Conservation (phyloP, 2,329 filamentous ascomycete species). For the Botrytis aclada region DNA sequence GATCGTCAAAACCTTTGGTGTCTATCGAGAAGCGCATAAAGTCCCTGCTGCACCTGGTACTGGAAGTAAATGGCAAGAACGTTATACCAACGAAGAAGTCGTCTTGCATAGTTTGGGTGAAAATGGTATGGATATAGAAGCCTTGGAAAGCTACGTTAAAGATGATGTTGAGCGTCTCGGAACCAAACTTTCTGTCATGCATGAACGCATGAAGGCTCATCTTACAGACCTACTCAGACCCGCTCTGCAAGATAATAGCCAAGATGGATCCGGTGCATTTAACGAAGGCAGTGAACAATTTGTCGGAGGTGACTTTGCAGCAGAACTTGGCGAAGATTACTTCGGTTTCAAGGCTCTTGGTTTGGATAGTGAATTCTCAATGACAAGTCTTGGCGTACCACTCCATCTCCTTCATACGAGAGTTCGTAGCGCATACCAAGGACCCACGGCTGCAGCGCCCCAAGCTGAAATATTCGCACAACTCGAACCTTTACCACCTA, state of each 20-base stretch:
- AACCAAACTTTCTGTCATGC: conserved; percentile 74
- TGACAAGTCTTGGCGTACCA: conserved; percentile 84
- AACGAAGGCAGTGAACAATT: conserved; percentile 97
- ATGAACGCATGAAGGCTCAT: conserved; percentile 92
- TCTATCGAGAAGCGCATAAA: conserved; percentile 81
- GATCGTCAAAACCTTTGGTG: conserved; percentile 72
- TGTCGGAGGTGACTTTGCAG: conserved; percentile 92
- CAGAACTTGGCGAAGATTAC: conserved; percentile 97
- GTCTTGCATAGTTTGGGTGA: conserved; percentile 82
- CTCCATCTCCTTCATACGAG: conserved; percentile 90
- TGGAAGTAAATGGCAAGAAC: conserved; percentile 52
- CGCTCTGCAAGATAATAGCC: conserved; percentile 74
- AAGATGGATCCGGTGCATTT: conserved; percentile 86
- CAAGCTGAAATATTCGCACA: conserved; percentile 56
- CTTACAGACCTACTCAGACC: conserved; percentile 91
- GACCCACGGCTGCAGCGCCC: conserved; percentile 56
- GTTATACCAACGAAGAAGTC: conserved; percentile 80
- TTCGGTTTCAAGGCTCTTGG: conserved; percentile 97
- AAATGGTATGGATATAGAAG: conserved; percentile 77
- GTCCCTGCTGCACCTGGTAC: conserved; percentile 50
- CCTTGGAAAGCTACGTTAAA: conserved; percentile 80
- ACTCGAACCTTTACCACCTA: conserved; percentile 67
- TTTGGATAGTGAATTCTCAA: conserved; percentile 84
- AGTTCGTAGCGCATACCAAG: conserved; percentile 80
- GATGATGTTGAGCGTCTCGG: conserved; percentile 89